Evolutionary conservation across 345 rosid genomes (phyloP).

Genomic region (Populus pruinosa): DNA sequence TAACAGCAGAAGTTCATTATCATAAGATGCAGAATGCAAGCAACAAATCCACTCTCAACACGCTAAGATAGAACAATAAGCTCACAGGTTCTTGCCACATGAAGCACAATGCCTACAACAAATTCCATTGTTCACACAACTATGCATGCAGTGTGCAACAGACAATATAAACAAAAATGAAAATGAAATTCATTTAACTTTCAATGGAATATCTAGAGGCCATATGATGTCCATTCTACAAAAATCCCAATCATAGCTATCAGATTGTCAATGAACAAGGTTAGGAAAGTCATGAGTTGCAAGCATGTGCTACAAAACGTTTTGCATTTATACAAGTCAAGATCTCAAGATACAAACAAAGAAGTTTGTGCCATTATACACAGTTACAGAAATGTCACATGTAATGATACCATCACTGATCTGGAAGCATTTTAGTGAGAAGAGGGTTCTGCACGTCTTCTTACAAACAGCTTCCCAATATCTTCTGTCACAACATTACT

Average conservation of each 20-base stretch:
- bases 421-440: slow-evolving; percentile 25
- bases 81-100: neutral
- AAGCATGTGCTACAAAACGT: neutral
- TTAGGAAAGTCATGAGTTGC: neutral
- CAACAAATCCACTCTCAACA: neutral
- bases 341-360: neutral
- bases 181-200: neutral
- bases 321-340: slow-evolving; percentile 17
- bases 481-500: slow-evolving; percentile 96
- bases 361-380: neutral
- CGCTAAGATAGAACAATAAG: neutral
- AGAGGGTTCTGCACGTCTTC: slow-evolving; percentile 43
- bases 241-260: neutral
- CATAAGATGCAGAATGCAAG: neutral
- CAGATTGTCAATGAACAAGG: neutral
- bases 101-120: neutral
- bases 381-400: slow-evolving; percentile 14
- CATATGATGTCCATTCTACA: neutral
- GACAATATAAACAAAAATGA: neutral
- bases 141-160: neutral
- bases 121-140: neutral
- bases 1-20: neutral
- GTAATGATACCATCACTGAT: neutral
- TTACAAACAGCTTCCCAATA: slow-evolving; percentile 75
- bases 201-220: neutral